These are phyloP conservation scores for Lepidium sativum DNA, from an alignment of 345 rosid species.

Conservation along the genomic window DNA sequence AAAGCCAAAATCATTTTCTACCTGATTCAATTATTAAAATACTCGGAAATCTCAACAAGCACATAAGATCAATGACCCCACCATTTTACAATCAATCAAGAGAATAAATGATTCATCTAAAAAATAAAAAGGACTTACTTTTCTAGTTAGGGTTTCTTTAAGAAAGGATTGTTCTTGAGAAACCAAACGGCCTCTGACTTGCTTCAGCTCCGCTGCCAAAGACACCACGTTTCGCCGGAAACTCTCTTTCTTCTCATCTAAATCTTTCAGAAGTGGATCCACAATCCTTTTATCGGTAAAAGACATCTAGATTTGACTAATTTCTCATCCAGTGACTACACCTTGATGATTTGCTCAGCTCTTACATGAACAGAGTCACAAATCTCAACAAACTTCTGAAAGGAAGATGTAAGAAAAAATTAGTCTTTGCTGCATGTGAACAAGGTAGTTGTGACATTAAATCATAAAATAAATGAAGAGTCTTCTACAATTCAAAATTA, in stretches of 20 bases:
- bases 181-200: slow-evolving; percentile 67
- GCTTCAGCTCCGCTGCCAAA: slow-evolving; percentile 80
- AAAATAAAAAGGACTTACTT: slow-evolving; percentile 35
- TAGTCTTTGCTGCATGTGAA: slow-evolving; percentile 39
- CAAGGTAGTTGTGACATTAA: slow-evolving; percentile 27
- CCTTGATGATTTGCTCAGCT: background rate
- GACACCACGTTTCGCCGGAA: slow-evolving; percentile 79
- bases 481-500: background rate
- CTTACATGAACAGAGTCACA: background rate
- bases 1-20: slow-evolving; percentile 2
- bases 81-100: slow-evolving; percentile 6
- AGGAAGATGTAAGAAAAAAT: background rate
- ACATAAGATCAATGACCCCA: slow-evolving; percentile 22
- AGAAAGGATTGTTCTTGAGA: slow-evolving; percentile 63
- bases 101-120: background rate
- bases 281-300: slow-evolving; percentile 13
- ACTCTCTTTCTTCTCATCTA: slow-evolving; percentile 82
- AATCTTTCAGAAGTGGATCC: slow-evolving; percentile 83
- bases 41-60: background rate
- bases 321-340: background rate
- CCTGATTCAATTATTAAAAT: background rate
- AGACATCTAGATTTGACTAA: slow-evolving; percentile 31
- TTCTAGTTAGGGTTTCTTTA: slow-evolving; percentile 59
- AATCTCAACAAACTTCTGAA: background rate
- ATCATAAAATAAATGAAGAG: slow-evolving; percentile 15